Base-by-base conservation (phyloP, 805 yeast species). In the Isabelozyma pseudorhagii region DNA sequence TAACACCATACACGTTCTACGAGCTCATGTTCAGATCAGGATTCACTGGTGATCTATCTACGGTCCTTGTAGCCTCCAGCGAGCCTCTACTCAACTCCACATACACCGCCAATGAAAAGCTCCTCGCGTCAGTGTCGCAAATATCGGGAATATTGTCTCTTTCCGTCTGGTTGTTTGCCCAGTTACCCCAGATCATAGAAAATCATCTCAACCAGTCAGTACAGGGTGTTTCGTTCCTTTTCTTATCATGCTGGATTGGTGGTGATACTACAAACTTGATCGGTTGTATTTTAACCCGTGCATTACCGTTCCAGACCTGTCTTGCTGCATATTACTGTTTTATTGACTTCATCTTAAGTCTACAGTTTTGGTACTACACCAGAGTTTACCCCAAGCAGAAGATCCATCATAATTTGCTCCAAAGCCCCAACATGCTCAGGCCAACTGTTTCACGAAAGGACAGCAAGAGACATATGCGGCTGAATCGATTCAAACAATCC, bases 271-370 rank as follows among this genome's bases (percentile, higher is more conserved):
- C 83, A 8, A 78, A 82, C 42, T 65, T 85, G 28, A 43, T 78
- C 0, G 97, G 97, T 0, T 89, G 96, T 52, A 51, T 88, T 0
- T 62, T 90, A 44, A 90, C 97, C 0, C 63, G 80, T 6, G 97
- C 92, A 52, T 71, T 90, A 44, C 82, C 85, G n/a, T 92, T 91
- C 67, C 97, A 91, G 63, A 78, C 83, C 9, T 69, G 83, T 18
- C 70, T 91, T 14, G 89, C 96, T 0, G 50, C 79, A 2, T 92
- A 92, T 67, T 91, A 88, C 62, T 72, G 93, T 46, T 67, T 76
- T 50, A 87, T 88, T 53, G 97, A 92, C 66, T 47, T 78, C 21
- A 71, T 89, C 9, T 72, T 92, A 28, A 75, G 84, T 44, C 74
- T 78, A 4, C 97, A 92, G 64, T 91, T 77, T 63, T 79, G 82